Percentiles rank a stretch among this genome's conserved stretches.
phyloP scores from a whole-genome alignment of 164 flowering plant genomes.

The Malania oleifera region DNA sequence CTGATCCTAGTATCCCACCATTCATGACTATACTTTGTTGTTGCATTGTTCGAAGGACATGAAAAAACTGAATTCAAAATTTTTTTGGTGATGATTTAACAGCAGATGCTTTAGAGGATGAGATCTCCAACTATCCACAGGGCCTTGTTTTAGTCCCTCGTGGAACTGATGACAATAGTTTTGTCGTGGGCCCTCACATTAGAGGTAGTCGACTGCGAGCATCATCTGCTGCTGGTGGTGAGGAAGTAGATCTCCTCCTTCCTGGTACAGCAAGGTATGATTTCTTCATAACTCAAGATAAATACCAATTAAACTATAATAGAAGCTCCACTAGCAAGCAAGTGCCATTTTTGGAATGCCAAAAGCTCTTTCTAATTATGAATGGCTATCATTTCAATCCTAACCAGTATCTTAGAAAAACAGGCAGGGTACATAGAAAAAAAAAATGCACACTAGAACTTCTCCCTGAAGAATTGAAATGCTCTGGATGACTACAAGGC shows the following conservation, averaged over 20 bases:
- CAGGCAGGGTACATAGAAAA: too few relatives aligned
- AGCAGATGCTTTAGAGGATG: slow-evolving; percentile 70
- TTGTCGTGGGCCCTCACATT: slow-evolving; percentile 87
- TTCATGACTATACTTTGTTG: not conserved
- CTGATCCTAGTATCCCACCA: not conserved
- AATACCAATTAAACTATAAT: not conserved
- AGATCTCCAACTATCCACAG: slow-evolving; percentile 70
- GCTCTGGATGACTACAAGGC: too few relatives aligned
- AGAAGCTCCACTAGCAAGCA: not conserved
- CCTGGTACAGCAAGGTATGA: slow-evolving; percentile 95
- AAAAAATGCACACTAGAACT: too few relatives aligned
- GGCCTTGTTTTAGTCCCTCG: slow-evolving; percentile 93
- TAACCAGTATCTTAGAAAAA: too few relatives aligned
- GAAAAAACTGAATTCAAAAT: slow-evolving; percentile 7
- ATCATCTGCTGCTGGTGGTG: slow-evolving; percentile 69
- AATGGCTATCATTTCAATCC: too few relatives aligned
- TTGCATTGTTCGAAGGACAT: not conserved
- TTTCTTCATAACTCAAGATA: not conserved
- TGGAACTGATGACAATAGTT: slow-evolving; percentile 57
- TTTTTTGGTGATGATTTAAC: slow-evolving; percentile 14
- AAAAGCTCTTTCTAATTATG: not conserved
- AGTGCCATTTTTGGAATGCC: not conserved
- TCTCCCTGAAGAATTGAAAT: too few relatives aligned
- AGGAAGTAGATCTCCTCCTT: slow-evolving; percentile 96
- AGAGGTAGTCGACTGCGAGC: slow-evolving; percentile 88